phyloP scores from a whole-genome alignment of 208 protist species.

The Leptomonas pyrrhocoris region DNA sequence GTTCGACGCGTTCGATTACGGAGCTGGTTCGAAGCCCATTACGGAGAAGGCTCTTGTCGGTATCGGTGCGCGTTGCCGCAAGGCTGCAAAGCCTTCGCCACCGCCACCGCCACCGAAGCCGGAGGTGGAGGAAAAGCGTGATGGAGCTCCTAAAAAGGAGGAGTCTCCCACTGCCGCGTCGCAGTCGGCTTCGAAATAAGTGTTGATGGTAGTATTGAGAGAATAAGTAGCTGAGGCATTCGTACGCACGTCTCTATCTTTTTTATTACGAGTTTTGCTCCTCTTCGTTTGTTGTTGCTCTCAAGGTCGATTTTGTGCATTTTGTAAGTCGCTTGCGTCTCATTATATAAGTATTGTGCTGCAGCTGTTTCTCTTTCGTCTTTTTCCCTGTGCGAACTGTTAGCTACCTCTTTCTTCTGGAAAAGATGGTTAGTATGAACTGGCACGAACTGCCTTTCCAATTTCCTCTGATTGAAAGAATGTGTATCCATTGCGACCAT shows the following conservation, averaged over 20 bases:
- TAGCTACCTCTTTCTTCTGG: not conserved
- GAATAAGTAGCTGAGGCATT: too few relatives aligned
- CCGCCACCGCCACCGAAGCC: conserved; percentile 25
- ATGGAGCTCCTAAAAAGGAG: conserved; percentile 9
- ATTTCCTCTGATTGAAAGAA: too few relatives aligned
- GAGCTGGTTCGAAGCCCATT: conserved; percentile 80
- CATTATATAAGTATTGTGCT: not conserved
- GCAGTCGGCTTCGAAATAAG: conserved; percentile 18
- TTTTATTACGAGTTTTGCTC: not conserved
- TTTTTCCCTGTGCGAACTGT: not conserved
- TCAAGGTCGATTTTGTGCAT: not conserved
- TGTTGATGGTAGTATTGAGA: too few relatives aligned
- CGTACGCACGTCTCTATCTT: not conserved
- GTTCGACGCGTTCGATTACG: conserved; percentile 91
- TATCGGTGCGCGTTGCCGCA: conserved; percentile 86
- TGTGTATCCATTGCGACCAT: too few relatives aligned
- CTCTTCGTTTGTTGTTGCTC: not conserved
- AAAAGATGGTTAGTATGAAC: too few relatives aligned
- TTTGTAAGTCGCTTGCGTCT: not conserved
- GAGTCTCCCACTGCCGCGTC: conserved; percentile 1
- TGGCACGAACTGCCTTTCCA: too few relatives aligned
- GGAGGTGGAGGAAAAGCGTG: conserved; percentile 20
- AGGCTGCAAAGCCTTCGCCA: conserved; percentile 33
- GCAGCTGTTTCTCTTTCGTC: not conserved
- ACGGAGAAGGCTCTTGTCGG: conserved; percentile 73